Evolutionary conservation across 306 rosid species (phyloP).

Genomic region (Arachis hypogaea): DNA sequence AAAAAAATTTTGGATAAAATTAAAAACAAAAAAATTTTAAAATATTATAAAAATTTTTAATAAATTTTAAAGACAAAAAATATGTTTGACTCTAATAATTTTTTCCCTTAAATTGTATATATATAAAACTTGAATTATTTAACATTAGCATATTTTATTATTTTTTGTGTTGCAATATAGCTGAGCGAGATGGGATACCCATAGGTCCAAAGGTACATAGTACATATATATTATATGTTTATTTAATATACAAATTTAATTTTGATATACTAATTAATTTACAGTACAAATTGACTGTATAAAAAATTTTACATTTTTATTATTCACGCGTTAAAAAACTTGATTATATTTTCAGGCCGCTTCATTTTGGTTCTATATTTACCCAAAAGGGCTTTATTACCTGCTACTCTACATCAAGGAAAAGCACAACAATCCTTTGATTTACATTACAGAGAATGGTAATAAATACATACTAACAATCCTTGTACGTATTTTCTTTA

Average conservation of each 20-base stretch:
- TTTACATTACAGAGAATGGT: slow-evolving; percentile 61
- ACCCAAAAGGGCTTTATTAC: slow-evolving; percentile 49
- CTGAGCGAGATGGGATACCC: slow-evolving; percentile 41
- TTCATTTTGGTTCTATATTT: slow-evolving; percentile 45
- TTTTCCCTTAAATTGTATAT: not conserved
- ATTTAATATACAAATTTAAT: no score
- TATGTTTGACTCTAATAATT: no score
- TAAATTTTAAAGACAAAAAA: no score
- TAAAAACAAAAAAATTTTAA: no score
- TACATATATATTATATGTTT: not conserved
- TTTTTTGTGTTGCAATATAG: slow-evolving; percentile 10
- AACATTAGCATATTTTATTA: not conserved
- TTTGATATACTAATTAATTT: no score
- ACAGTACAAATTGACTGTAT: no score
- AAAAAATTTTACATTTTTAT: no score
- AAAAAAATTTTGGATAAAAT: no score
- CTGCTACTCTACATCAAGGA: slow-evolving; percentile 40
- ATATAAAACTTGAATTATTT: not conserved
- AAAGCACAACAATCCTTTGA: slow-evolving; percentile 46
- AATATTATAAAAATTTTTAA: no score
- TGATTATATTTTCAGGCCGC: slow-evolving; percentile 40
- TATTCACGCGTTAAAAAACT: no score
- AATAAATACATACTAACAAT: not conserved
- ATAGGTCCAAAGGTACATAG: slow-evolving; percentile 49
- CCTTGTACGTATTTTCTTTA: not conserved